Evolutionary conservation across 305 asterid species (phyloP), one percentile per base, ranked within the genome.

Genomic region (Withania somnifera): DNA sequence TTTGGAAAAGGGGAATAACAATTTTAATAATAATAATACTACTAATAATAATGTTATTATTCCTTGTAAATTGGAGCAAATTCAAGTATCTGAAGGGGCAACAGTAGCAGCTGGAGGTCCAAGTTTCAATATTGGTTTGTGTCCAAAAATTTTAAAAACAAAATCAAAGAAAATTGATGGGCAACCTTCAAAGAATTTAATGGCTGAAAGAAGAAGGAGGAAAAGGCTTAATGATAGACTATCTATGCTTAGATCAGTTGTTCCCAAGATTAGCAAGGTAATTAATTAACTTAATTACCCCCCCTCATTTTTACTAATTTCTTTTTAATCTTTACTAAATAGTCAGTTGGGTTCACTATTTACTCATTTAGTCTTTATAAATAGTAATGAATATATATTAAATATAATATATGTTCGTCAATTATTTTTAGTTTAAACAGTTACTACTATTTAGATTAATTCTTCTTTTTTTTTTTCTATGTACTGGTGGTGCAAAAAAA

Each of bases 121-220:
- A 10, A 34, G 13, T 69, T 86, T 89, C 24, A 64, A 85, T 26
- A 50, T 82, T 79, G 92, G 91, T 1, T 14, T 81, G 13, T 81
- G 83, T 79, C 85, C 87, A 1, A 89, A 86, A 40, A 78, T 69
- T 34, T 84, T 80, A 82, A 86, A 82, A n/a, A 28, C 64, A 50
- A 88, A 85, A 68, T 64, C 52, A 54, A 90, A 89, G 86, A 91
- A 88, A 81, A 2, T 77, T 4, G 85, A 80, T n/a, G 96, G 97
- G 8, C 93, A 88, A 2, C 97, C 97, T 11, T 93, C 94, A 1
- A 93, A 93, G 91, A 93, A 93, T 14, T 89, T 93, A 67, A 92
- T 92, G 97, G 97, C 97, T 9, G 97, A 93, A 87, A 86, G 97
- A 57, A 91, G 97, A 61, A 86, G 97, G 77, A 86, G 97, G 83